Conservation (phyloP, 2,329 filamentous ascomycete genomes). For the Camptophora hylomeconis region DNA sequence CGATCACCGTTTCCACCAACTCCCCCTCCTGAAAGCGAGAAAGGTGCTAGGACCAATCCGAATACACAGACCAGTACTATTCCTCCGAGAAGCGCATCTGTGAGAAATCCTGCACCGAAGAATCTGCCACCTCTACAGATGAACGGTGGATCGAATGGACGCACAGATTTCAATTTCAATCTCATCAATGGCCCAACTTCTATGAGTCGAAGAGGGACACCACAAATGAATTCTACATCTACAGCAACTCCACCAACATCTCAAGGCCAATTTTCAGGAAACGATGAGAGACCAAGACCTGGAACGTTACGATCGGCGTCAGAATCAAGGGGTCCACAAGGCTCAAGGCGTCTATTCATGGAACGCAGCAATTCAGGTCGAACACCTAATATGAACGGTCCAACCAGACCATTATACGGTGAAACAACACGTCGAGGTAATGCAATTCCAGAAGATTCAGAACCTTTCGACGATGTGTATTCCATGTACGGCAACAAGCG, state of each 20-base stretch:
- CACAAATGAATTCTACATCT: too few relatives aligned
- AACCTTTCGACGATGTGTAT: constrained; percentile 30
- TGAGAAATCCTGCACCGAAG: constrained; percentile 28
- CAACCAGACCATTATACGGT: constrained; percentile 19
- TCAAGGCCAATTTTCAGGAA: too few relatives aligned
- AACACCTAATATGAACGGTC: constrained; percentile 9
- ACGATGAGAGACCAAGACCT: constrained; percentile 28
- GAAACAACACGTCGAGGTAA: constrained; percentile 21
- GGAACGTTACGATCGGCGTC: constrained; percentile 39
- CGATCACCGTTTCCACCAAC: constrained; percentile 91
- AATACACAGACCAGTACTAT: constrained; percentile 21
- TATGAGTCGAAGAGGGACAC: too few relatives aligned
- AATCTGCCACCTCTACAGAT: constrained; percentile 19
- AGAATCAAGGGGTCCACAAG: constrained; percentile 35
- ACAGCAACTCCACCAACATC: too few relatives aligned
- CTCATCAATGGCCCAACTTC: too few relatives aligned
- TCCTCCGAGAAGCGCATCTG: constrained; percentile 35
- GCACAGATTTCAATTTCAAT: too few relatives aligned
- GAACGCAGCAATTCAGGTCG: constrained; percentile 2
- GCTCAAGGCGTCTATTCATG: constrained; percentile 11
- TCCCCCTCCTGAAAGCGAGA: constrained; percentile 85
- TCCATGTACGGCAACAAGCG: constrained; percentile 38
- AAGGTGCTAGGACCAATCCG: constrained; percentile 22
- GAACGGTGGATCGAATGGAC: too few relatives aligned
- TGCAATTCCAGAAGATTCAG: constrained; percentile 24